These are phyloP conservation scores for Diaporthe citriasiana DNA, from an alignment of 2,329 filamentous ascomycete genomes.

Conservation along the genomic window DNA sequence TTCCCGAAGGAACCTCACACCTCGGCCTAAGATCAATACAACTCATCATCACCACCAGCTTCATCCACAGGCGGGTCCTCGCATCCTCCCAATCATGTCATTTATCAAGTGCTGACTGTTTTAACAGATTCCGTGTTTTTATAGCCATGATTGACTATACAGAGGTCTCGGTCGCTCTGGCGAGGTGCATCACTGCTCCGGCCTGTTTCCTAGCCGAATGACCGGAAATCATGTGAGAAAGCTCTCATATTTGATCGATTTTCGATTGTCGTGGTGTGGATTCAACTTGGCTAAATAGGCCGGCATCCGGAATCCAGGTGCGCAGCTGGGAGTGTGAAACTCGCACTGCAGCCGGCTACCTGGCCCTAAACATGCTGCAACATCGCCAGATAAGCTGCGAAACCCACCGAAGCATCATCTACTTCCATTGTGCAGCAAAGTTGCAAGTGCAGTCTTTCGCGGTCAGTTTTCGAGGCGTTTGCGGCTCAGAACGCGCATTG, in stretches of 20 bases:
- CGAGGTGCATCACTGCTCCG: slow-evolving; percentile 23
- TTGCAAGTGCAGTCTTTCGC: slow-evolving; percentile 33
- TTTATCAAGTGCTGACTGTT: slow-evolving; percentile 25
- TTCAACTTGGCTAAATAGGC: slow-evolving; percentile 32
- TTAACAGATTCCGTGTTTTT: neutral
- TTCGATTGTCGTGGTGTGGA: slow-evolving; percentile 36
- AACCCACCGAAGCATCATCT: neutral
- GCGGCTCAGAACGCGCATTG: neutral
- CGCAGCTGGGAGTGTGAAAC: slow-evolving; percentile 40
- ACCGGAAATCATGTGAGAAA: slow-evolving; percentile 12
- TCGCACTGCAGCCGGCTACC: slow-evolving; percentile 35
- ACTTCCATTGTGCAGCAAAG: neutral
- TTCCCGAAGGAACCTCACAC: slow-evolving; percentile 33
- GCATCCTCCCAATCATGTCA: slow-evolving; percentile 3
- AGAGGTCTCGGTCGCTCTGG: neutral
- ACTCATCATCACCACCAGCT: slow-evolving; percentile 28
- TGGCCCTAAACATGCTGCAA: slow-evolving; percentile 34
- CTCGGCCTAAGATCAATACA: slow-evolving; percentile 21
- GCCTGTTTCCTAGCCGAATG: slow-evolving; percentile 16
- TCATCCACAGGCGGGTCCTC: slow-evolving; percentile 15
- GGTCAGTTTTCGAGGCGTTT: neutral
- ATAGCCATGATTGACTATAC: neutral
- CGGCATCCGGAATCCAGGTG: slow-evolving; percentile 15
- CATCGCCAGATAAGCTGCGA: slow-evolving; percentile 33
- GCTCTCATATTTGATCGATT: slow-evolving; percentile 10